phyloP scores from a whole-genome alignment of 75 land plant genomes.

The Picea glauca region DNA sequence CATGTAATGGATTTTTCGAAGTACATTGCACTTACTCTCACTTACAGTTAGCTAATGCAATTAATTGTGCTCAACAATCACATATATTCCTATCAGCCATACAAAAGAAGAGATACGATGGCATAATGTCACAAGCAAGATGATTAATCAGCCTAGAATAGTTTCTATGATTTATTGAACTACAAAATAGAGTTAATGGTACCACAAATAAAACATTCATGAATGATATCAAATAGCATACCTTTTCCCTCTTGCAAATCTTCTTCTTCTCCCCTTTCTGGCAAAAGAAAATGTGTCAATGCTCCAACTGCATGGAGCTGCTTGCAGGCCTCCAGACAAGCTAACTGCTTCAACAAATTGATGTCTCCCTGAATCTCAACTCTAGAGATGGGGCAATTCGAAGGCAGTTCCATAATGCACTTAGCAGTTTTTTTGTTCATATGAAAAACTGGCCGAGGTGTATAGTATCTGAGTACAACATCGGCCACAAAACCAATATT shows the following conservation, averaged over 20 bases:
- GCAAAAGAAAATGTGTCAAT: conserved; percentile 58
- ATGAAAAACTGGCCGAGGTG: conserved; percentile 44
- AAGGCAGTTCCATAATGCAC: conserved; percentile 59
- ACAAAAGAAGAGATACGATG: not conserved
- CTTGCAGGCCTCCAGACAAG: conserved; percentile 73
- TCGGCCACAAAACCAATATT: not conserved
- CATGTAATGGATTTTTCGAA: not conserved
- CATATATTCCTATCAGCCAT: not conserved
- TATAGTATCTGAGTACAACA: conserved; percentile 37
- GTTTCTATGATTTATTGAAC: not conserved
- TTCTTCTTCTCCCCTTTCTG: conserved; percentile 12
- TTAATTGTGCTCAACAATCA: not conserved
- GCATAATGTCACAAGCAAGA: not conserved
- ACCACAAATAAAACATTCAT: not conserved
- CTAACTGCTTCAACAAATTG: conserved; percentile 46
- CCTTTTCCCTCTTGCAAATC: not conserved
- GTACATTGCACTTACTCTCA: not conserved
- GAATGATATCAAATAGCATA: not conserved
- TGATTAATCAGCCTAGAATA: not conserved
- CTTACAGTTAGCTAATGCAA: not conserved
- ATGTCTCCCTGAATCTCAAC: conserved; percentile 25
- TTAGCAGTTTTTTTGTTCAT: conserved; percentile 23
- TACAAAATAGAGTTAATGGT: not conserved
- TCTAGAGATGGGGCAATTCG: conserved; percentile 42
- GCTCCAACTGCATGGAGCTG: conserved; percentile 55